A percentile compares a stretch with the other conserved stretches of the same genome.
Conservation (phyloP, 1,139 yeast genomes). For the Kodamaea arcana region DNA sequence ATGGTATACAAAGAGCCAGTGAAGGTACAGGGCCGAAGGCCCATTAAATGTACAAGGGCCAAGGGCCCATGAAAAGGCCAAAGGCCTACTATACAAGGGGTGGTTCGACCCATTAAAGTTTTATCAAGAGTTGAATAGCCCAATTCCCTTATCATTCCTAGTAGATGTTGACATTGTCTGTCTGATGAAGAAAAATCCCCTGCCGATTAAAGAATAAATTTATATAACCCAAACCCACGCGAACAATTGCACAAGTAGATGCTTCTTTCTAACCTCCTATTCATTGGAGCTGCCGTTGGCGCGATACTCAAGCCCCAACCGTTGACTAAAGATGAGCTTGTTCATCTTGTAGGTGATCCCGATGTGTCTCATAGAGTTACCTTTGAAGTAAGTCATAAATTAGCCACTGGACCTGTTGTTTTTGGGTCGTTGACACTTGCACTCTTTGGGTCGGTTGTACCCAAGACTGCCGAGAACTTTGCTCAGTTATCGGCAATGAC, state of each 20-base stretch:
- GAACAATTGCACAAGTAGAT: neutral
- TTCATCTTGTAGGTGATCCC: slow-evolving; percentile 11
- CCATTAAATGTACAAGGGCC: no score
- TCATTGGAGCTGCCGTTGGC: neutral
- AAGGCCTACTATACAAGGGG: no score
- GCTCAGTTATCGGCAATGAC: slow-evolving; percentile 29
- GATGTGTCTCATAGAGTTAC: slow-evolving; percentile 13
- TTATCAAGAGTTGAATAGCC: no score
- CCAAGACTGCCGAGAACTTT: slow-evolving; percentile 38
- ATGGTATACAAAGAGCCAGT: no score
- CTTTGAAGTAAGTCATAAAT: slow-evolving; percentile 10
- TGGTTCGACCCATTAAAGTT: no score
- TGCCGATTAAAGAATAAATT: no score
- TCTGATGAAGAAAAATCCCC: no score
- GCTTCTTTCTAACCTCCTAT: neutral
- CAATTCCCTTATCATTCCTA: no score
- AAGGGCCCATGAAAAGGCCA: no score
- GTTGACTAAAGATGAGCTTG: slow-evolving; percentile 11
- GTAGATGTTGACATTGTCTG: no score
- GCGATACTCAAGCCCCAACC: slow-evolving; percentile 3
- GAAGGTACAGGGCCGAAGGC: no score
- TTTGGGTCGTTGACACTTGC: slow-evolving; percentile 19
- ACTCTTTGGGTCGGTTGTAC: slow-evolving; percentile 25
- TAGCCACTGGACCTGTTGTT: neutral
- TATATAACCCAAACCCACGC: neutral